Evolutionary conservation across 331 rosid species (phyloP).

Genomic region (Spiraea crenata): DNA sequence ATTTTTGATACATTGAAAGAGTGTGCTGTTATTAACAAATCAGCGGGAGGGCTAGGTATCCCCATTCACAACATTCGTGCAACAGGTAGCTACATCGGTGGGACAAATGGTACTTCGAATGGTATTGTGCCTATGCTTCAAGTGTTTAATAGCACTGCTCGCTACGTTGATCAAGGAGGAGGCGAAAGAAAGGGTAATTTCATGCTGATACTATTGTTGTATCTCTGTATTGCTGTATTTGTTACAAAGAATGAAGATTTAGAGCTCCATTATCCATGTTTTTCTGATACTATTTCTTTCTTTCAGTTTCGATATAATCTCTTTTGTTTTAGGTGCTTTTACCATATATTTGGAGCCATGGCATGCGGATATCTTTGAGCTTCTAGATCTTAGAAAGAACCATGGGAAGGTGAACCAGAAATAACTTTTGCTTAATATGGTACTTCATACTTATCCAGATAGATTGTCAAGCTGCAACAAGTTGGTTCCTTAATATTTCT

Average conservation of each 20-base stretch:
- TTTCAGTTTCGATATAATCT: slow-evolving; percentile 25
- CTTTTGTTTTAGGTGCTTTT: slow-evolving; percentile 66
- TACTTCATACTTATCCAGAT: neutral
- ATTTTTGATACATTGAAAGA: slow-evolving; percentile 94
- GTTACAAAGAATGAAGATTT: slow-evolving; percentile 3
- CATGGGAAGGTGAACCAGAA: slow-evolving; percentile 69
- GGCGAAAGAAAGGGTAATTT: slow-evolving; percentile 90
- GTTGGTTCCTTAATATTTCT: neutral
- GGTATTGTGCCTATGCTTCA: slow-evolving; percentile 95
- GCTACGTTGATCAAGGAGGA: slow-evolving; percentile 99
- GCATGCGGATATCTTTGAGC: slow-evolving; percentile 87
- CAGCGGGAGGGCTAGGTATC: slow-evolving; percentile 99
- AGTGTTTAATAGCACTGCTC: slow-evolving; percentile 93
- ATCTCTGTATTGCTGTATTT: too few species aligned
- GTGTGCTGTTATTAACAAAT: slow-evolving; percentile 95
- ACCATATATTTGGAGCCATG: slow-evolving; percentile 89
- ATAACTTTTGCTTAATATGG: neutral
- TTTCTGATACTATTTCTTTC: neutral
- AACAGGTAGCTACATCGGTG: slow-evolving; percentile 88
- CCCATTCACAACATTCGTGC: slow-evolving; percentile 83
- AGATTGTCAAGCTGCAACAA: too few species aligned
- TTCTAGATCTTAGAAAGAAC: slow-evolving; percentile 63
- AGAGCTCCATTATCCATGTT: neutral
- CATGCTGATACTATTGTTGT: too few species aligned
- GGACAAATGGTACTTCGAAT: slow-evolving; percentile 96